phyloP scores from a whole-genome alignment of 148 eudicot species.

The Heliosperma pusillum region DNA sequence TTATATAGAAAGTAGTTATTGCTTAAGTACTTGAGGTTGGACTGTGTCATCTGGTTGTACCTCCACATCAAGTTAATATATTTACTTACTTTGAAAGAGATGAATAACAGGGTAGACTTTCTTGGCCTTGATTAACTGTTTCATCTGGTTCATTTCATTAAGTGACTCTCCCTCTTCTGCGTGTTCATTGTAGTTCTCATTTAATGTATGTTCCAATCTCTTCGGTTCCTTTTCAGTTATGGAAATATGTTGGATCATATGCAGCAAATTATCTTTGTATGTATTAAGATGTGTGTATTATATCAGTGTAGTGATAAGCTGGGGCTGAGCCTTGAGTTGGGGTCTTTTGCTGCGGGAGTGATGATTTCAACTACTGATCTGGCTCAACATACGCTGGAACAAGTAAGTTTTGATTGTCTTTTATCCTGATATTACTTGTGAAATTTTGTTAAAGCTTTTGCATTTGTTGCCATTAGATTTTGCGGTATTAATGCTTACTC shows the following conservation, averaged over 20 bases:
- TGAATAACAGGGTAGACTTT: not conserved
- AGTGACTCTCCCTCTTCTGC: not conserved
- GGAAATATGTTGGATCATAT: not conserved
- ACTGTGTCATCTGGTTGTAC: not conserved
- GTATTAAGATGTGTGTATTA: constrained; percentile 26
- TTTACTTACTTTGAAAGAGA: not conserved
- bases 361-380: constrained; percentile 98
- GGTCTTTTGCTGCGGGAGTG: constrained; percentile 99
- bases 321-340: constrained; percentile 92
- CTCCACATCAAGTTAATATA: not conserved
- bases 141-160: not conserved
- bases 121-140: not conserved
- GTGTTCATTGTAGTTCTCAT: not conserved
- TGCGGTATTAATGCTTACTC: not conserved
- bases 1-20: not conserved
- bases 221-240: not conserved
- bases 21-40: not conserved
- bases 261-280: constrained; percentile 1
- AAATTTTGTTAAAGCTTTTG: not conserved
- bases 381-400: constrained; percentile 97
- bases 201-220: not conserved
- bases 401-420: constrained; percentile 42
- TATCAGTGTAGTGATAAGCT: constrained; percentile 97
- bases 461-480: not conserved
- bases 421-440: not conserved